Evolutionary conservation across 2,329 filamentous ascomycete species (phyloP).

Genomic region (Aspergillus vadensis): DNA sequence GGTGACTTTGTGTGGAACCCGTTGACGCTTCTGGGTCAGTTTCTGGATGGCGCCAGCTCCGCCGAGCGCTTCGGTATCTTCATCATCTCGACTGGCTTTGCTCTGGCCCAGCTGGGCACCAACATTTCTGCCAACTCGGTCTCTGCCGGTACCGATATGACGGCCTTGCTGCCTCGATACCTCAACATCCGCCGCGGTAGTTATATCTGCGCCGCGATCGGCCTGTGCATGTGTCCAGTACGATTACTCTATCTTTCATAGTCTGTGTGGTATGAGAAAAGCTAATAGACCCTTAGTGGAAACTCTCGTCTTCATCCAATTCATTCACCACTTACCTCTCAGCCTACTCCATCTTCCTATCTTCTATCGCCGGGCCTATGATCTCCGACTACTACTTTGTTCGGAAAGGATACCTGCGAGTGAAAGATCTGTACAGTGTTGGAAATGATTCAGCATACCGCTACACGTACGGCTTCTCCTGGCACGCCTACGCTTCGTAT

Average conservation of each 20-base stretch:
- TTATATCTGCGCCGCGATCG: conserved; percentile 78
- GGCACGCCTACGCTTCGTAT: conserved; percentile 82
- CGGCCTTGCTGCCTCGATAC: conserved; percentile 75
- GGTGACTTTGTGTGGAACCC: conserved; percentile 71
- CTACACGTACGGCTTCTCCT: conserved; percentile 73
- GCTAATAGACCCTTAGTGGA: conserved; percentile 47
- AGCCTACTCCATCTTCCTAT: conserved; percentile 91
- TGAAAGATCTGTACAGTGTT: conserved; percentile 77
- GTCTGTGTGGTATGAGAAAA: neutral
- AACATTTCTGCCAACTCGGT: conserved; percentile 88
- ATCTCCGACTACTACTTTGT: conserved; percentile 85
- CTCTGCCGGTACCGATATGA: conserved; percentile 80
- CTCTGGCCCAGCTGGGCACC: conserved; percentile 79
- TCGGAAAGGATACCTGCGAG: conserved; percentile 75
- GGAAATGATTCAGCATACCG: conserved; percentile 66
- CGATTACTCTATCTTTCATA: neutral
- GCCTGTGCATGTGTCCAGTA: conserved; percentile 81
- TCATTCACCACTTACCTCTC: conserved; percentile 90
- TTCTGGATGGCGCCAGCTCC: conserved; percentile 69
- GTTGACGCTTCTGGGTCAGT: conserved; percentile 65
- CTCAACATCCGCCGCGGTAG: conserved; percentile 84
- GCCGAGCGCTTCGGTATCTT: conserved; percentile 74
- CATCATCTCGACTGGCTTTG: conserved; percentile 69
- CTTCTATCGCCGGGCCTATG: conserved; percentile 90
- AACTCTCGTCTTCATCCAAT: conserved; percentile 72